phyloP scores from a whole-genome alignment of 1,284 basidiomycete species.

The Ustilago esculenta region DNA sequence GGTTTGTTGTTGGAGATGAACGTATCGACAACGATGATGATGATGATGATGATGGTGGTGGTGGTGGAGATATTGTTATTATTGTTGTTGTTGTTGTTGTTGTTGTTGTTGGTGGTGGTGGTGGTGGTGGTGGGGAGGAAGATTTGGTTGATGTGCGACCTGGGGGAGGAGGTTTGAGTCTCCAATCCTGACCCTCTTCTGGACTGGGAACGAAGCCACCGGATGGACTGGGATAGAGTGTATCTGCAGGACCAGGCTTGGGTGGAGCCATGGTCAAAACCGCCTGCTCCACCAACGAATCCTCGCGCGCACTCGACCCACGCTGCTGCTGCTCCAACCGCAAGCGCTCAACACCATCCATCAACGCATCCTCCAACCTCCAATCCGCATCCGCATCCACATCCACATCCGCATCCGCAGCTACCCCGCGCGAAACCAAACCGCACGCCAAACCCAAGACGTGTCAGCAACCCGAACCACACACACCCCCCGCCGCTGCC shows the following conservation, averaged over 20 bases:
- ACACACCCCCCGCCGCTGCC: too few relatives aligned
- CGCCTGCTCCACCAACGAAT: slow-evolving; percentile 20
- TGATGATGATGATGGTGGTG: slow-evolving; percentile 28
- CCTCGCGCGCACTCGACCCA: background rate
- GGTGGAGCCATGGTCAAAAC: slow-evolving; percentile 45
- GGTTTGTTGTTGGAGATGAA: too few relatives aligned
- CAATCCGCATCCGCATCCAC: too few relatives aligned
- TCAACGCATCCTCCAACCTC: too few relatives aligned
- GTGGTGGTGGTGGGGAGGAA: background rate
- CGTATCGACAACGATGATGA: too few relatives aligned
- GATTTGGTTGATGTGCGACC: slow-evolving; percentile 17
- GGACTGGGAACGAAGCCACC: slow-evolving; percentile 54
- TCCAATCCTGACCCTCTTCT: slow-evolving; percentile 54
- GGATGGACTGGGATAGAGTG: slow-evolving; percentile 52
- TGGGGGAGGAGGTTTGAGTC: slow-evolving; percentile 48
- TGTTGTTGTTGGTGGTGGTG: slow-evolving; percentile 1
- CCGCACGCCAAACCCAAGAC: too few relatives aligned
- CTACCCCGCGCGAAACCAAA: too few relatives aligned
- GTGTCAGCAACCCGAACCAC: too few relatives aligned
- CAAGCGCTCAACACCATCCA: too few relatives aligned
- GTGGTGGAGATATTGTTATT: slow-evolving; percentile 39
- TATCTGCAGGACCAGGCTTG: slow-evolving; percentile 46
- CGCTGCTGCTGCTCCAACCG: too few relatives aligned
- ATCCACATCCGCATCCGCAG: slow-evolving; percentile 21
- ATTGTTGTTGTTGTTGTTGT: slow-evolving; percentile 9